Evolutionary conservation across 306 rosid species (phyloP), one percentile per base, ranked within the genome.

Genomic region (Vigna radiata): DNA sequence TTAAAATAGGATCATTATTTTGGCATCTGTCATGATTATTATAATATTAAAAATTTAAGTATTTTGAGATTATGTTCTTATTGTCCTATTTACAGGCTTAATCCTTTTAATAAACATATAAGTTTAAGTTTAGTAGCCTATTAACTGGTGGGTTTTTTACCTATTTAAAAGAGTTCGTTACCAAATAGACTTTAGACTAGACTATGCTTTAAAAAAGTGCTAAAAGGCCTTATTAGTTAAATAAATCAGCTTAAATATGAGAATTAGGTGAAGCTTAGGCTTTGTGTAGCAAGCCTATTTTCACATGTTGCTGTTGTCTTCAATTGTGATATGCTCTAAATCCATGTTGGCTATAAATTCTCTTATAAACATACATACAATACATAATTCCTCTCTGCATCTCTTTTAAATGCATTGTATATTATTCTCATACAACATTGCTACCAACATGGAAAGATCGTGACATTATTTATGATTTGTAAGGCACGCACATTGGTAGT

Each of bases 281-380:
- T 5, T 54, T 19, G 29, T 23, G 33, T 21, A 56, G 33, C 8
- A 29, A 56, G 33, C 27, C 62, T 56, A 56, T 56, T 56, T 23
- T 23, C 33, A 56, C 16, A 15, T 25, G 53, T 66, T 66, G 36
- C 7, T 41, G 52, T 21, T 52, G 60, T 29, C 41, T 46, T 47
- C 60, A 31, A 46, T 6, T 56, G 18, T 29, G 69, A 74, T 33
- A 44, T 67, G 65, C 55, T 80, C 18, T 59, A 31, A 62, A 73
- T 64, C 46, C 41, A 1, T 44, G 60, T 23, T 29, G 15, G n/a
- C 5, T 33, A 12, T 68, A 58, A 39, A 46, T 18, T 36, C 69
- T 25, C 19, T 61, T 70, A 46, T 46, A 2, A 25, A 37, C 16
- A 25, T 25, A 25, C 27, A 25, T 25, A 25, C 3, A 25, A 56